Percentiles rank a stretch among this genome's conserved stretches.
Evolutionary conservation across 306 rosid genomes (phyloP).

Genomic region (Vachellia pachyceras): DNA sequence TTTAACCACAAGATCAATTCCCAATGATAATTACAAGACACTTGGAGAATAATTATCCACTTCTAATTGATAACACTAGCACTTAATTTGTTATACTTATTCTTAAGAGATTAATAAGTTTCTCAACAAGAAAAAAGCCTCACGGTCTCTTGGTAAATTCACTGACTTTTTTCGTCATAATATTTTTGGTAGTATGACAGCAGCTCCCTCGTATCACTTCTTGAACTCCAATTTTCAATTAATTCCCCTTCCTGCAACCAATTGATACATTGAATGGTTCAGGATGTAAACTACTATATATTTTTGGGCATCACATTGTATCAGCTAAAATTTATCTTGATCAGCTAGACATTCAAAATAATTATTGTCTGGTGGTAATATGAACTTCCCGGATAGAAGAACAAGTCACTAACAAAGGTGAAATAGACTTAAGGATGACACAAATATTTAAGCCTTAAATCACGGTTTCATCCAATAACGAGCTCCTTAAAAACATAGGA

Average conservation of each 20-base stretch:
- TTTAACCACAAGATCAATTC: background rate
- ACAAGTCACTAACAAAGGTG: background rate
- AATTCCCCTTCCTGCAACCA: slow-evolving; percentile 55
- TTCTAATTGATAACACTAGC: background rate
- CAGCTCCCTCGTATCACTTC: slow-evolving; percentile 52
- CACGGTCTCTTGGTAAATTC: slow-evolving; percentile 68
- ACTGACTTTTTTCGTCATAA: slow-evolving; percentile 48
- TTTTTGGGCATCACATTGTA: background rate
- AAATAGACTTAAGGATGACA: background rate
- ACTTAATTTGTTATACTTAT: background rate
- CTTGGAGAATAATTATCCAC: background rate
- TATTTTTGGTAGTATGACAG: slow-evolving; percentile 51
- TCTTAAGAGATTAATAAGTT: slow-evolving; percentile 1
- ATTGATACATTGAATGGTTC: background rate
- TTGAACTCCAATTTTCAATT: slow-evolving; percentile 29
- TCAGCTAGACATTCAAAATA: slow-evolving; percentile 9
- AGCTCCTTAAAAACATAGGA: too few relatives aligned
- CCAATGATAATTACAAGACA: background rate
- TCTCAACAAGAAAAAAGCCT: slow-evolving; percentile 42
- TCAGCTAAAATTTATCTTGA: background rate
- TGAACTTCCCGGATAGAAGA: background rate
- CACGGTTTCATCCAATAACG: too few relatives aligned
- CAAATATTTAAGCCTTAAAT: background rate
- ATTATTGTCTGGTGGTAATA: background rate
- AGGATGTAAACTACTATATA: background rate